Base-by-base conservation (phyloP, 2,329 filamentous ascomycete genomes). In the Talaromyces sp. region DNA sequence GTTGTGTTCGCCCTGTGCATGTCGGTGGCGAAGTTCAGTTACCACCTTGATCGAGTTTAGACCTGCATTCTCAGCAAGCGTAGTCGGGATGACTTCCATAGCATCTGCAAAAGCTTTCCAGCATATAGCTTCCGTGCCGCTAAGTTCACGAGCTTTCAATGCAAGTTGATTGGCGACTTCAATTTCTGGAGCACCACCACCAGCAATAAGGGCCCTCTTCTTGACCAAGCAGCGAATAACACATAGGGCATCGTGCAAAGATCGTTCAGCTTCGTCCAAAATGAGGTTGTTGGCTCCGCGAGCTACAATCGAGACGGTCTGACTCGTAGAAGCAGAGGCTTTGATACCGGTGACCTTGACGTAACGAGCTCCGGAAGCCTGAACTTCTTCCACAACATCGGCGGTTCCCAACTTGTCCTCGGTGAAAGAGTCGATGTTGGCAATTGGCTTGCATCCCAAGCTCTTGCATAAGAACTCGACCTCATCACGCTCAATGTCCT, bases 381-480 rank as follows among this genome's bases (percentile, higher is more conserved):
- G 89, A 11, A 92, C 87, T 81, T 99, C 95, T 81, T 99, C 95
- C 24, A 99, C 88, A 41, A 99, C 84, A 74, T 99, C 95, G 39
- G 95, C 95, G 48, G 88, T 90, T 69, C 93, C 95, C 63, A 99
- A 88, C 84, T 98, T 99, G 81, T 99, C 95, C 81, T 99, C 95
- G 19, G 93, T 95, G 82, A 99, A 99, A 13, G 93, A 97, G 79
- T 99, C 95, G 74, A 99, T 91, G 76, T 99, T 96, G 72, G 95
- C 95, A 74, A 99, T 95, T 60, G 95, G 95, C 83, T 99, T 99
- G 88, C 95, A 99, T 73, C 95, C 95, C 41, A 94, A 96, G 67
- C 91, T 96, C 83, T 98, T 99, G 91, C 94, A 98, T 79, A 99
- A 91, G 80, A 99, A 99, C 79, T 99, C 95, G 66, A 99, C 93